Conservation (phyloP, 2,329 filamentous ascomycete genomes). For the Sporothrix protearum region DNA sequence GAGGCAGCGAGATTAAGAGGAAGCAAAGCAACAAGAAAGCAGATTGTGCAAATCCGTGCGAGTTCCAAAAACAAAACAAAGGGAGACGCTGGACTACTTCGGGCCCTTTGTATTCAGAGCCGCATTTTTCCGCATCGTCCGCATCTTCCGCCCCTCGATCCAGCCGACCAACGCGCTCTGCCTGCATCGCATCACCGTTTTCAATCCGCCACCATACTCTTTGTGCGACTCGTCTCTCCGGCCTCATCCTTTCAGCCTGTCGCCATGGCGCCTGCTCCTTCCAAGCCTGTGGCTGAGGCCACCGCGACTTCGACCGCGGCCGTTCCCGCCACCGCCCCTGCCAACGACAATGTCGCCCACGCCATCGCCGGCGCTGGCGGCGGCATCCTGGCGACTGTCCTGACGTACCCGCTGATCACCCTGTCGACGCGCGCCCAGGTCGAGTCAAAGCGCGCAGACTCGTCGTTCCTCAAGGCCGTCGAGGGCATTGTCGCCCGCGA, state of each 20-base stretch:
- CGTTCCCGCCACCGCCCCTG: constrained; percentile 69
- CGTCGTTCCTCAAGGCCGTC: constrained; percentile 77
- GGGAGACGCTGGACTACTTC: background rate
- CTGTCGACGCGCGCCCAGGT: constrained; percentile 96
- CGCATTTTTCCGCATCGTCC: background rate
- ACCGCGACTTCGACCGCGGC: constrained; percentile 36
- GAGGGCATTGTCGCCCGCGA: constrained; percentile 87
- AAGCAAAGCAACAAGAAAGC: background rate
- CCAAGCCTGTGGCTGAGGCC: constrained; percentile 20
- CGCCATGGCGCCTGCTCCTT: constrained; percentile 27
- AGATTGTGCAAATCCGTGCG: background rate
- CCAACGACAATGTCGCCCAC: constrained; percentile 96
- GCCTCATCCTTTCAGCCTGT: background rate
- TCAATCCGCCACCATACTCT: background rate
- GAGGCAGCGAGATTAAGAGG: background rate
- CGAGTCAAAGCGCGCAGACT: constrained; percentile 89
- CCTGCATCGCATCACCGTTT: background rate
- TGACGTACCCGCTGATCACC: constrained; percentile 97
- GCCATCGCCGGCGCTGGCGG: constrained; percentile 90
- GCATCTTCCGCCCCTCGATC: constrained; percentile 5
- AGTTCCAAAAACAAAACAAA: constrained; percentile 10
- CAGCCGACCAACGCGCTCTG: constrained; percentile 3
- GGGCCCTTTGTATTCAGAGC: background rate
- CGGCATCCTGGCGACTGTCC: constrained; percentile 88
- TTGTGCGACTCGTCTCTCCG: too few species aligned